A percentile compares a stretch with the other conserved stretches of the same genome.
Evolutionary conservation across 306 rosid species (phyloP).

Genomic region (Vigna nakashimae): DNA sequence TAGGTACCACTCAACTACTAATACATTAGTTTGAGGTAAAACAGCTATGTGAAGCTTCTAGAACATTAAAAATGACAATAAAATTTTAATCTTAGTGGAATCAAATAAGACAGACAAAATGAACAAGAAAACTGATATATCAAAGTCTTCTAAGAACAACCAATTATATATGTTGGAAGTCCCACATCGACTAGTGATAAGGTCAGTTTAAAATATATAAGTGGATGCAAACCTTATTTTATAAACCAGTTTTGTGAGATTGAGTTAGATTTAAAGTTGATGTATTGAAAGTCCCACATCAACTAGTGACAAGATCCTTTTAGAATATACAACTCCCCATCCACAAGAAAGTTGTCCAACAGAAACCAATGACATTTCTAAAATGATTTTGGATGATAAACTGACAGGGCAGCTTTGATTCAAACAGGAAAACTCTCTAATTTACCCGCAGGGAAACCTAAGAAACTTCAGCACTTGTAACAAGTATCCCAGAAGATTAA

Average conservation of each 20-base stretch:
- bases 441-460: background rate
- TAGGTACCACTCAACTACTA: constrained; percentile 4
- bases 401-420: background rate
- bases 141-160: constrained; percentile 7
- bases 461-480: constrained; percentile 8
- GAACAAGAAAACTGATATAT: constrained; percentile 5
- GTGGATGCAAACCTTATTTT: too few relatives aligned
- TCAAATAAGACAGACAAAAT: background rate
- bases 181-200: too few relatives aligned
- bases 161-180: background rate
- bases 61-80: background rate
- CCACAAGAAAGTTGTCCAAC: constrained; percentile 16
- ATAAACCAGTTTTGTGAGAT: too few relatives aligned
- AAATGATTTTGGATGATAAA: background rate
- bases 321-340: background rate
- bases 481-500: background rate
- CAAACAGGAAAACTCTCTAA: background rate
- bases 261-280: too few relatives aligned
- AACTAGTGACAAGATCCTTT: too few relatives aligned
- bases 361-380: background rate
- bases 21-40: background rate
- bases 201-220: too few relatives aligned
- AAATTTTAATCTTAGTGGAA: background rate
- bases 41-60: background rate
- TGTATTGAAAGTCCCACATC: too few relatives aligned